Conservation (phyloP, 129 eudicot genomes). For the Gnaphalium uliginosum region DNA sequence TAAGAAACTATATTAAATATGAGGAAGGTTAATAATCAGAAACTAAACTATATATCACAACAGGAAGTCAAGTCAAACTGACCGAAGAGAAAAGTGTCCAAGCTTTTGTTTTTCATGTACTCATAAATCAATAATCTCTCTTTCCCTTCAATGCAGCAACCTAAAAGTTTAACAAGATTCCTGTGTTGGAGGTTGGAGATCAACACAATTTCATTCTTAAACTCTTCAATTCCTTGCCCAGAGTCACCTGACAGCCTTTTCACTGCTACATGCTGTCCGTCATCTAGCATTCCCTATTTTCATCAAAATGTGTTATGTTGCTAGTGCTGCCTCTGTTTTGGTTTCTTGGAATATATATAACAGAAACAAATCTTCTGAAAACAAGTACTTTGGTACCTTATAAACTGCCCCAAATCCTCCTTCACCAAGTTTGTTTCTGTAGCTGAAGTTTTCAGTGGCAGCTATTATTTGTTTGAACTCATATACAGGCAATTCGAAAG, state of each 20-base stretch:
- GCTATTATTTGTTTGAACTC: slow-evolving; percentile 22
- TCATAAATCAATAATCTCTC: slow-evolving; percentile 36
- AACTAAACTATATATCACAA: background rate
- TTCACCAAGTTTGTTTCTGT: slow-evolving; percentile 34
- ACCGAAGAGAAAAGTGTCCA: slow-evolving; percentile 36
- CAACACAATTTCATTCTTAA: slow-evolving; percentile 33
- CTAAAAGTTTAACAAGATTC: slow-evolving; percentile 39
- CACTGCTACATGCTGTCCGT: slow-evolving; percentile 38
- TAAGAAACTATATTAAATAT: background rate
- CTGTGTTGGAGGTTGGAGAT: slow-evolving; percentile 40
- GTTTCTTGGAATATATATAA: background rate
- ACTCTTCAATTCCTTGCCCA: slow-evolving; percentile 34
- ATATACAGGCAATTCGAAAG: background rate
- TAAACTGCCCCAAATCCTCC: slow-evolving; percentile 52
- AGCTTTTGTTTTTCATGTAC: slow-evolving; percentile 39
- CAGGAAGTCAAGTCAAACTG: background rate
- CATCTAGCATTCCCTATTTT: slow-evolving; percentile 32
- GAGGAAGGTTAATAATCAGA: background rate
- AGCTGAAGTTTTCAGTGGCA: slow-evolving; percentile 32
- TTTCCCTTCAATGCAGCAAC: slow-evolving; percentile 37
- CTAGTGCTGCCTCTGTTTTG: background rate
- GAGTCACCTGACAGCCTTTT: slow-evolving; percentile 41
- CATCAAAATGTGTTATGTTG: background rate
- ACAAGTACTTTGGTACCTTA: slow-evolving; percentile 23
- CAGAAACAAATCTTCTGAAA: background rate